phyloP scores from a whole-genome alignment of 2,329 filamentous ascomycete species.

The Aspergillus luchuensis region DNA sequence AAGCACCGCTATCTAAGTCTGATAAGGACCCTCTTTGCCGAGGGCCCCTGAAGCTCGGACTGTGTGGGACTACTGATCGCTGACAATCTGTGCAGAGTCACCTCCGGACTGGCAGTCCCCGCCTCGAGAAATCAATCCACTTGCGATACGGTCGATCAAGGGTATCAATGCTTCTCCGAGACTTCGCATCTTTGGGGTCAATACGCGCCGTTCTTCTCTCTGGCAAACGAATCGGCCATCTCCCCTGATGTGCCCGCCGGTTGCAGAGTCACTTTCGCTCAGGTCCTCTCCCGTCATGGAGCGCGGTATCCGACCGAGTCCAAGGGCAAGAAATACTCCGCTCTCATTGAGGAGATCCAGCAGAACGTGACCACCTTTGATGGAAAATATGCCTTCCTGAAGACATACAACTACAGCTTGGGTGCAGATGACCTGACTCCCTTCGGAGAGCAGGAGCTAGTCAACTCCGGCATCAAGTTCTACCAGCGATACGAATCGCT shows the following conservation, averaged over 20 bases:
- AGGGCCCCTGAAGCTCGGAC: no score
- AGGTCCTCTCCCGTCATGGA: slow-evolving; percentile 81
- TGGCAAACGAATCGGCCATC: slow-evolving; percentile 62
- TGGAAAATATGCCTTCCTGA: slow-evolving; percentile 68
- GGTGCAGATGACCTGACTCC: slow-evolving; percentile 68
- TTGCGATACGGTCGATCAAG: slow-evolving; percentile 58
- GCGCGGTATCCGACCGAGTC: slow-evolving; percentile 74
- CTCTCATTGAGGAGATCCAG: slow-evolving; percentile 68
- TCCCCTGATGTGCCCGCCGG: slow-evolving; percentile 60
- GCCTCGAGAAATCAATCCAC: slow-evolving; percentile 12
- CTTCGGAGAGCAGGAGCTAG: slow-evolving; percentile 70
- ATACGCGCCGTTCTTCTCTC: slow-evolving; percentile 81
- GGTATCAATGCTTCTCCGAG: slow-evolving; percentile 64
- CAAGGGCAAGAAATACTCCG: slow-evolving; percentile 67
- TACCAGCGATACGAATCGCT: slow-evolving; percentile 71
- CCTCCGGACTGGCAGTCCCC: slow-evolving; percentile 2
- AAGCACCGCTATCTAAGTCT: not conserved
- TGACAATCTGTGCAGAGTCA: slow-evolving; percentile 14
- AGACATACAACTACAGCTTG: slow-evolving; percentile 70
- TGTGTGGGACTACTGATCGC: not conserved
- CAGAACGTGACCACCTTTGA: slow-evolving; percentile 58
- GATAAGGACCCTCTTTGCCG: not conserved
- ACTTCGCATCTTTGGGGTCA: slow-evolving; percentile 78
- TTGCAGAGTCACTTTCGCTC: slow-evolving; percentile 79
- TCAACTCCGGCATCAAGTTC: slow-evolving; percentile 75